phyloP scores from a whole-genome alignment of 2,329 filamentous ascomycete species.

The Fusarium proliferatum region DNA sequence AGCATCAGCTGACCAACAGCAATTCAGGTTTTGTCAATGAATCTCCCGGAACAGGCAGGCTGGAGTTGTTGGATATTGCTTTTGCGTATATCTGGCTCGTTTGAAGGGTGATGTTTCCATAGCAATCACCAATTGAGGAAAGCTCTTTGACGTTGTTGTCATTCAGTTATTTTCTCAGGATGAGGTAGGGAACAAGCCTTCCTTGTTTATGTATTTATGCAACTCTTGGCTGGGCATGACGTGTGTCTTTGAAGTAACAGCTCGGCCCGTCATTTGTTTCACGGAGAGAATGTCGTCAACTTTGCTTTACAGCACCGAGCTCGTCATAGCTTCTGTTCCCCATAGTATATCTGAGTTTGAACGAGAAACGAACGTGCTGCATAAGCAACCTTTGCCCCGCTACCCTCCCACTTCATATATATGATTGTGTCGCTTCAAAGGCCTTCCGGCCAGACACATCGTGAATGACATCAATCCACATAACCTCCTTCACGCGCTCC shows the following conservation, averaged over 20 bases:
- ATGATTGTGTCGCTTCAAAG: neutral
- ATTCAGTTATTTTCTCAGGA: neutral
- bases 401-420: neutral
- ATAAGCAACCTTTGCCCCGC: neutral
- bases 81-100: neutral
- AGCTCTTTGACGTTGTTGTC: neutral
- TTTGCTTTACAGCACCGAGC: too few species aligned
- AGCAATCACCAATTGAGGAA: neutral
- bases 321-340: neutral
- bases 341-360: too few species aligned
- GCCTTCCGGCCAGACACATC: constrained; percentile 25
- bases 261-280: neutral
- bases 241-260: neutral
- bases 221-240: too few species aligned
- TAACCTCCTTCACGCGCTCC: constrained; percentile 29
- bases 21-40: rapidly evolving
- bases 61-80: neutral
- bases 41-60: rapidly evolving
- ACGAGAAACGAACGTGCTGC: too few species aligned
- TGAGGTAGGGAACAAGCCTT: rapidly evolving
- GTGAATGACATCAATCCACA: constrained; percentile 46
- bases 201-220: neutral
- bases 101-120: neutral
- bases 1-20: neutral
- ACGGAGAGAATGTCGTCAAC: too few species aligned